These are phyloP conservation scores for Cyphellophora attinorum DNA, from an alignment of 2,329 filamentous ascomycete species.

Conservation along the genomic window DNA sequence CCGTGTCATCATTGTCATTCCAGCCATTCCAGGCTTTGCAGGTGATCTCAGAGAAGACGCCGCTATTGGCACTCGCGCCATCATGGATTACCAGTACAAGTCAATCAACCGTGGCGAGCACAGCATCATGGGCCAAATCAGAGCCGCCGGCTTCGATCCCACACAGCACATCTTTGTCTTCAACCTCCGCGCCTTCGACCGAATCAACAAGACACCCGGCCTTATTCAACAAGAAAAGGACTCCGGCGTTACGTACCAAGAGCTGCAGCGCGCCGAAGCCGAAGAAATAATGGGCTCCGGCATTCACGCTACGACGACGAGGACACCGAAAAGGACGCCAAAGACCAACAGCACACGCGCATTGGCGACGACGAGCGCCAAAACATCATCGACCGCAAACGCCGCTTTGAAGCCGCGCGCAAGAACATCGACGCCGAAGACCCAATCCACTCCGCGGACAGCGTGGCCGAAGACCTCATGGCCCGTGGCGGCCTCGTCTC, in stretches of 20 bases:
- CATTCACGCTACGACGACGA: slow-evolving; percentile 47
- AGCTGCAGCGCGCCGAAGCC: slow-evolving; percentile 78
- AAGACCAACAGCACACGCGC: slow-evolving; percentile 5
- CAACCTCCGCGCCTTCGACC: slow-evolving; percentile 86
- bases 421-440: slow-evolving; percentile 35
- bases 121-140: slow-evolving; percentile 76
- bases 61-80: slow-evolving; percentile 77
- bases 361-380: slow-evolving; percentile 29
- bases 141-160: slow-evolving; percentile 22
- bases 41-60: slow-evolving; percentile 78
- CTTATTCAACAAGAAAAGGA: slow-evolving; percentile 68
- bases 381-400: slow-evolving; percentile 35
- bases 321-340: slow-evolving; percentile 11
- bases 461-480: slow-evolving; percentile 75
- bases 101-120: slow-evolving; percentile 86
- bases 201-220: slow-evolving; percentile 70
- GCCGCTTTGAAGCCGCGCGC: slow-evolving; percentile 35
- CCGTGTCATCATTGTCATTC: slow-evolving; percentile 80
- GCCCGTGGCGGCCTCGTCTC: slow-evolving; percentile 52
- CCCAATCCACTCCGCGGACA: slow-evolving; percentile 38
- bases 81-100: slow-evolving; percentile 99
- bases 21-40: slow-evolving; percentile 86
- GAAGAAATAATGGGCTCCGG: slow-evolving; percentile 76
- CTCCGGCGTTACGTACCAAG: slow-evolving; percentile 73
- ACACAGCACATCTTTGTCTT: slow-evolving; percentile 79